A percentile compares a stretch with the other conserved stretches of the same genome.
These are phyloP conservation scores for Uronychia binucleata DNA, from an alignment of 73 alveolate genomes.

Conservation along the genomic window DNA sequence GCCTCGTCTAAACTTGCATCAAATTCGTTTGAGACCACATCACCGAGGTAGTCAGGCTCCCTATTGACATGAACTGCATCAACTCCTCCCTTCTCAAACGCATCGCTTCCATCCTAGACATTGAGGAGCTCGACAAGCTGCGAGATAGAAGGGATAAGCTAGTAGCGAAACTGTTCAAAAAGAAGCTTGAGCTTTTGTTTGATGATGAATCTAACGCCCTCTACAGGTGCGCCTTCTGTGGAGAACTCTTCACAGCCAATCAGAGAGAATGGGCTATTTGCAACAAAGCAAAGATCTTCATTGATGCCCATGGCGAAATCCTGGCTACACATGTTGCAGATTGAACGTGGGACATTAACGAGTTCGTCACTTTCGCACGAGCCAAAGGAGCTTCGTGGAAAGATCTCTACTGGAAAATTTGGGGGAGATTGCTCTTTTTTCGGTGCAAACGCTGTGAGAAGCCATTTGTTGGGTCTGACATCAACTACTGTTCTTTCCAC, in stretches of 20 bases:
- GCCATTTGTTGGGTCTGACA: conserved; percentile 45
- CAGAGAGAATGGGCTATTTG: conserved; percentile 62
- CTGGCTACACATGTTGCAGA: conserved; percentile 77
- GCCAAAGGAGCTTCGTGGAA: conserved; percentile 57
- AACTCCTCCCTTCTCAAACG: conserved; percentile 30
- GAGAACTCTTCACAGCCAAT: conserved; percentile 44
- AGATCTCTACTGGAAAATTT: conserved; percentile 65
- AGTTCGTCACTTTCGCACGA: conserved; percentile 40
- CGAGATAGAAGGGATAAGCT: conserved; percentile 62
- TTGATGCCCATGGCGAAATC: conserved; percentile 72
- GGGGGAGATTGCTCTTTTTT: conserved; percentile 48
- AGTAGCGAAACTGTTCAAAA: conserved; percentile 48
- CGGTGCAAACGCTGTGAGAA: conserved; percentile 43
- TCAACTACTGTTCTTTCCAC: conserved; percentile 57
- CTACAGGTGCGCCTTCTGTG: conserved; percentile 58
- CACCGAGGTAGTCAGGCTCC: conserved; percentile 62
- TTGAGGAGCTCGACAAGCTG: conserved; percentile 56
- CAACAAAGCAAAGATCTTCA: conserved; percentile 64
- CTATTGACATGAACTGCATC: conserved; percentile 76
- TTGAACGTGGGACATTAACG: conserved; percentile 53
- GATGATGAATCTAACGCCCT: conserved; percentile 41
- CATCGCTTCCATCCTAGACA: conserved; percentile 31
- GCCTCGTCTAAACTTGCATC: conserved; percentile 57
- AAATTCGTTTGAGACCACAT: conserved; percentile 47
- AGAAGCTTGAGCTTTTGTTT: conserved; percentile 40